Conservation (phyloP, 306 rosid genomes). For the Oxytropis ochrocephala region DNA sequence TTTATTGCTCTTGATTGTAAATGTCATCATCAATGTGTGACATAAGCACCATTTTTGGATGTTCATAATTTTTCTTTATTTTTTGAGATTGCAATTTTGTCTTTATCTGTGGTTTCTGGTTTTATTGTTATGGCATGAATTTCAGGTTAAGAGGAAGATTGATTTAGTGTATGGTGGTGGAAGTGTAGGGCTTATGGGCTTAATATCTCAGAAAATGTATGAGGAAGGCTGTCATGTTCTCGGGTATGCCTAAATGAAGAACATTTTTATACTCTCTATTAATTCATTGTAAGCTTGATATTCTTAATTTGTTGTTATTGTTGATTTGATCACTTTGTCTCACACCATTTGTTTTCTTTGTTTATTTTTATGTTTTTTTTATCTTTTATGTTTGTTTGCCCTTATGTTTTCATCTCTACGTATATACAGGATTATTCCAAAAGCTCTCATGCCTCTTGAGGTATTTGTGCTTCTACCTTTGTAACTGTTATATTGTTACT, state of each 20-base stretch:
- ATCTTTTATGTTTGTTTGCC: neutral
- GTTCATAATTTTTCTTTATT: neutral
- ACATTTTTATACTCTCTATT: neutral
- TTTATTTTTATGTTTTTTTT: neutral
- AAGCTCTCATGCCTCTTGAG: slow-evolving; percentile 82
- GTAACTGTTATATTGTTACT: neutral
- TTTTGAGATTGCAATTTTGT: slow-evolving; percentile 15
- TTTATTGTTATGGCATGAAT: slow-evolving; percentile 6
- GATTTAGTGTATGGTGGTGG: slow-evolving; percentile 91
- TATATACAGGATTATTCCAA: slow-evolving; percentile 79
- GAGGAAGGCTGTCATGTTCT: slow-evolving; percentile 86
- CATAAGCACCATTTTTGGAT: too few species aligned
- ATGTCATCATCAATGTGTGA: neutral
- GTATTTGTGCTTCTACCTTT: slow-evolving; percentile 33
- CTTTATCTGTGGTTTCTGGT: slow-evolving; percentile 1
- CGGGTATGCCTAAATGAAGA: slow-evolving; percentile 44
- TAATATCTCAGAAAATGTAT: slow-evolving; percentile 62
- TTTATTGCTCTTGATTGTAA: slow-evolving; percentile 1
- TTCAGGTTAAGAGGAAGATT: slow-evolving; percentile 69
- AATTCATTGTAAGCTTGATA: neutral
- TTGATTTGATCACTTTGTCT: slow-evolving; percentile 17
- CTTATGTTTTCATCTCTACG: neutral
- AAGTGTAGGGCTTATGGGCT: slow-evolving; percentile 83
- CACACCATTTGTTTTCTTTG: slow-evolving; percentile 15
- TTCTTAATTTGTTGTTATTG: neutral